Conservation (phyloP, 2,329 filamentous ascomycete species). For the Zymoseptoria ardabiliae region DNA sequence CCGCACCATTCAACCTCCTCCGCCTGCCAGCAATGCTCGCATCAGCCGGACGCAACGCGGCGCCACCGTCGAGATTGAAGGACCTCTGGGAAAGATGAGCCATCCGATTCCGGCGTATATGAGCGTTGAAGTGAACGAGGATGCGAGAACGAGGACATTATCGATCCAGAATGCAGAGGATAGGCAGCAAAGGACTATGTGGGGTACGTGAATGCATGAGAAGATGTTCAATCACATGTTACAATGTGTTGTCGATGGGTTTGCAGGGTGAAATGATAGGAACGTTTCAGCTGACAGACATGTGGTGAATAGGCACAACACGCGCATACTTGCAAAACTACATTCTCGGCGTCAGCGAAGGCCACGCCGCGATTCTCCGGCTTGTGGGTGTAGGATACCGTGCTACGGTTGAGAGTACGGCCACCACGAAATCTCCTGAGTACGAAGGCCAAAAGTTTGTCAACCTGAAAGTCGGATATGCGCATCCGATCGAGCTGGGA, state of each 20-base stretch:
- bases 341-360: constrained; percentile 90
- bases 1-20: constrained; percentile 53
- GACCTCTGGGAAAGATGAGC: constrained; percentile 72
- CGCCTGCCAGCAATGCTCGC: constrained; percentile 48
- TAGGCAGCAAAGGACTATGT: constrained; percentile 85
- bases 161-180: constrained; percentile 60
- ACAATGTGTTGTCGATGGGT: background rate
- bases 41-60: constrained; percentile 56
- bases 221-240: background rate
- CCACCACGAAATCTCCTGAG: constrained; percentile 56
- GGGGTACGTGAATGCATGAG: constrained; percentile 57
- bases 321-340: constrained; percentile 86
- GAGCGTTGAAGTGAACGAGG: constrained; percentile 59
- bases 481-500: constrained; percentile 85
- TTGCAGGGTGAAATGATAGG: background rate
- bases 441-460: constrained; percentile 84
- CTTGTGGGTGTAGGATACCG: constrained; percentile 94
- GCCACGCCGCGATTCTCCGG: constrained; percentile 85
- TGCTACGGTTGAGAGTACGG: constrained; percentile 72
- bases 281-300: background rate
- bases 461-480: constrained; percentile 90
- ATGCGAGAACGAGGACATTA: constrained; percentile 57
- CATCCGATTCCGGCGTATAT: constrained; percentile 76
- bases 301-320: constrained; percentile 59
- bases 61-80: constrained; percentile 66